These are phyloP conservation scores for Venturia oleaginea DNA, from an alignment of 2,329 filamentous ascomycete genomes.

Conservation along the genomic window DNA sequence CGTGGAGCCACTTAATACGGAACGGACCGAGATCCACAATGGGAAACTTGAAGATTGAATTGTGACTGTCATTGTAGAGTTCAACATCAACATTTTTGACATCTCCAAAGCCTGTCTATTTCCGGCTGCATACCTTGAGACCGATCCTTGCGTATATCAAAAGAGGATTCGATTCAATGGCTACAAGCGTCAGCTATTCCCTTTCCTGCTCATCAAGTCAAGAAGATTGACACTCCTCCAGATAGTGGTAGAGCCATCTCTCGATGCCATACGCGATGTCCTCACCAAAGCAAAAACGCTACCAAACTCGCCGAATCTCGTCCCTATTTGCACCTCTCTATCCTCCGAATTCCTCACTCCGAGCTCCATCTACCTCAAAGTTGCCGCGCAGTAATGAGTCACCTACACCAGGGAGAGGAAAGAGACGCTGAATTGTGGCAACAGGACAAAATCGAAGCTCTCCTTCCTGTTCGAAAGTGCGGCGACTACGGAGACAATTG, in stretches of 20 bases:
- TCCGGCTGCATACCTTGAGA: background rate
- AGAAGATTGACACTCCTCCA: background rate
- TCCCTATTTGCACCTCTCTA: slow-evolving; percentile 76
- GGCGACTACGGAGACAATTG: slow-evolving; percentile 81
- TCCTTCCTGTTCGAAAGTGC: slow-evolving; percentile 97
- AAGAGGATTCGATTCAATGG: background rate
- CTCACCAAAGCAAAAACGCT: slow-evolving; percentile 42
- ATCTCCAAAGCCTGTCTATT: background rate
- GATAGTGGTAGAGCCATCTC: slow-evolving; percentile 45
- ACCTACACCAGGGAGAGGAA: background rate
- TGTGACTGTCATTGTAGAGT: background rate
- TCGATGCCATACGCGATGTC: slow-evolving; percentile 50
- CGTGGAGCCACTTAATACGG: background rate
- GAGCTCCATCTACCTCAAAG: slow-evolving; percentile 88
- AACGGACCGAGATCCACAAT: background rate
- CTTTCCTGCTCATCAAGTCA: background rate
- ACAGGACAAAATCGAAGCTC: slow-evolving; percentile 56
- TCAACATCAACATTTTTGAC: background rate
- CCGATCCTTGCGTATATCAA: background rate
- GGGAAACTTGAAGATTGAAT: background rate
- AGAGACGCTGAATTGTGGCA: background rate
- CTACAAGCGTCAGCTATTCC: background rate
- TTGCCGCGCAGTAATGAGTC: slow-evolving; percentile 57
- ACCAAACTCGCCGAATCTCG: slow-evolving; percentile 60
- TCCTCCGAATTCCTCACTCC: slow-evolving; percentile 90